Evolutionary conservation across 164 flowering plant genomes (phyloP).

Genomic region (Magnolia officinalis): DNA sequence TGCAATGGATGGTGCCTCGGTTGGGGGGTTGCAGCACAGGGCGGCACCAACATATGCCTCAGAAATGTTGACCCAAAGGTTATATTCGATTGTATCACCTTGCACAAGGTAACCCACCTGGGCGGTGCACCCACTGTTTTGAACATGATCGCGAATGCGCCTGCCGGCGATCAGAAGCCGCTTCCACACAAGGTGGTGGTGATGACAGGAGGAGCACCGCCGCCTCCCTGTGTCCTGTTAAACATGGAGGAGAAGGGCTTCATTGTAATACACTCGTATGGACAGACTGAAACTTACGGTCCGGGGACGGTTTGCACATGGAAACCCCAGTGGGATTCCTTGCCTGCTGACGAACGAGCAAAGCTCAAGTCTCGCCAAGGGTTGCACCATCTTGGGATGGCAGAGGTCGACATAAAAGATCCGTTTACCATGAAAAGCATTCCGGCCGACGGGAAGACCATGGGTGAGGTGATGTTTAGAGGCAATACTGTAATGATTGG

Average conservation of each 20-base stretch:
- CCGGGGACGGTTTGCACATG: conserved; percentile 41
- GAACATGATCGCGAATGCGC: conserved; percentile 51
- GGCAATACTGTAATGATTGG: conserved; percentile 73
- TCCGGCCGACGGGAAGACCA: conserved; percentile 50
- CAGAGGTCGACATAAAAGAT: conserved; percentile 61
- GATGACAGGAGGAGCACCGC: conserved; percentile 54
- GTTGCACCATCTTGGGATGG: conserved; percentile 31
- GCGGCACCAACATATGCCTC: conserved; percentile 70
- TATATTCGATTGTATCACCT: conserved; percentile 43
- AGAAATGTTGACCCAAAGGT: conserved; percentile 43
- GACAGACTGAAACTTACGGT: conserved; percentile 75
- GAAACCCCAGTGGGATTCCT: conserved; percentile 38
- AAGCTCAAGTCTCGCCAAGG: conserved; percentile 32
- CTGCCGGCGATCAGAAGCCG: conserved; percentile 16
- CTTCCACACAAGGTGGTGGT: conserved; percentile 37
- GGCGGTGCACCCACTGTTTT: conserved; percentile 72
- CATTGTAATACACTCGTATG: conserved; percentile 41
- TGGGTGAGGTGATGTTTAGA: conserved; percentile 75
- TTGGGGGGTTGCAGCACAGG: conserved; percentile 76
- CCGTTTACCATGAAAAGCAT: conserved; percentile 55
- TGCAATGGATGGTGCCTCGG: conserved; percentile 82
- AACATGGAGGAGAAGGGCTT: conserved; percentile 55
- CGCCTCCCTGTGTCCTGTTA: conserved; percentile 24
- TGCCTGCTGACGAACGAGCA: conserved; percentile 19
- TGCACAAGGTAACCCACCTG: conserved; percentile 66